Evolutionary conservation across 225 moss, liverwort and hornwort species (phyloP).

Genomic region (Asterella californica): DNA sequence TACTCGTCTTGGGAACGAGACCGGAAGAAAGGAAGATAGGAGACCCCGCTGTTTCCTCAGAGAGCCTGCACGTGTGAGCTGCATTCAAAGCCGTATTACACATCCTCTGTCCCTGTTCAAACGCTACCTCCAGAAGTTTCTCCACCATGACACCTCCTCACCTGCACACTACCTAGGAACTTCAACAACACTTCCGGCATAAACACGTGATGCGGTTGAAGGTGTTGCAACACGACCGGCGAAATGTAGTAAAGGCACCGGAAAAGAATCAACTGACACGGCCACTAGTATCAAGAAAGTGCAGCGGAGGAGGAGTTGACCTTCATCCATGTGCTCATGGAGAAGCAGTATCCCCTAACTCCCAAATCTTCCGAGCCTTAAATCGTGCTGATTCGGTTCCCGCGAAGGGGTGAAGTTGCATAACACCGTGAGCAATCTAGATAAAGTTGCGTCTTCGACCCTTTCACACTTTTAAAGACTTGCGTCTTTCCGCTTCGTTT

Average conservation of each 20-base stretch:
- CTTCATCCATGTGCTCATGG: slow-evolving; percentile 9
- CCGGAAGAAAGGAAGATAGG: slow-evolving; percentile 30
- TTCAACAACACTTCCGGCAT: not conserved
- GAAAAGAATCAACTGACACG: not conserved
- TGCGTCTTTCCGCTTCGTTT: too few species aligned
- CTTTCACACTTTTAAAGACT: too few species aligned
- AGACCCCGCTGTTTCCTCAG: slow-evolving; percentile 34
- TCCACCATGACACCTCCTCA: slow-evolving; percentile 5
- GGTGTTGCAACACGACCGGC: not conserved
- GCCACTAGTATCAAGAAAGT: not conserved
- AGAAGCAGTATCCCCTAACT: not conserved
- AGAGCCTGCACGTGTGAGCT: slow-evolving; percentile 50
- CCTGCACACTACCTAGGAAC: slow-evolving; percentile 4
- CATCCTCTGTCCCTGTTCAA: slow-evolving; percentile 13
- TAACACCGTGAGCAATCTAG: not conserved
- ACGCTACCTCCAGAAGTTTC: not conserved
- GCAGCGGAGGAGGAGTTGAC: not conserved
- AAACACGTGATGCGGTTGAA: not conserved
- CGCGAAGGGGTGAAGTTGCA: not conserved
- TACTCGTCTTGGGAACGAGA: slow-evolving; percentile 44
- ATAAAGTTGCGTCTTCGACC: not conserved
- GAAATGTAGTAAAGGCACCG: not conserved
- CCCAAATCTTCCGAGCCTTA: not conserved
- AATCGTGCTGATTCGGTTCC: not conserved
- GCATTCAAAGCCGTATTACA: slow-evolving; percentile 44